Percentiles rank a stretch among this genome's conserved stretches.
Conservation (phyloP, 257 asterid species). For the Nicotiana benthamiana region DNA sequence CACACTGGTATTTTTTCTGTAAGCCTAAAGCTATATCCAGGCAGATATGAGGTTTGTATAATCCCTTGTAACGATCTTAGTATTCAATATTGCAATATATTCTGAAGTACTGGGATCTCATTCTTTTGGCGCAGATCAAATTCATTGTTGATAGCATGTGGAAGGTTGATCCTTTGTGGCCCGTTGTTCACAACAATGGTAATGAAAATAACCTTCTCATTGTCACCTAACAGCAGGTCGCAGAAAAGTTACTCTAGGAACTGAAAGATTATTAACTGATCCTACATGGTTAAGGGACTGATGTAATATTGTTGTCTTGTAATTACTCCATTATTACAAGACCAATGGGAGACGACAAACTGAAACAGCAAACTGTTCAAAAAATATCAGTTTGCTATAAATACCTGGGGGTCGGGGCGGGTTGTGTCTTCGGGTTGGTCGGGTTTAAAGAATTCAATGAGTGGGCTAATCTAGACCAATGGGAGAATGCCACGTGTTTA, state of each 20-base stretch:
- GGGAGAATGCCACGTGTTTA: too few relatives aligned
- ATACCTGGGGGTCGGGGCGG: too few relatives aligned
- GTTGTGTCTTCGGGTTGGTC: too few relatives aligned
- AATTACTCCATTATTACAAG: background rate
- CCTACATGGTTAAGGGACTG: background rate
- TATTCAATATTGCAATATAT: background rate
- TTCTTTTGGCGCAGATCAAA: slow-evolving; percentile 54
- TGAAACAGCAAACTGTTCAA: too few relatives aligned
- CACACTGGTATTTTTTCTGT: slow-evolving; percentile 53
- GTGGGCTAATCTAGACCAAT: too few relatives aligned
- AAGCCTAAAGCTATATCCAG: slow-evolving; percentile 70
- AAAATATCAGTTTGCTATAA: too few relatives aligned
- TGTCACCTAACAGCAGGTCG: slow-evolving; percentile 24
- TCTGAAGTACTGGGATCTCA: background rate
- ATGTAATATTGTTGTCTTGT: background rate
- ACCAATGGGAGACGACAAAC: too few relatives aligned
- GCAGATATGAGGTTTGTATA: slow-evolving; percentile 73
- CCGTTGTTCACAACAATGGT: slow-evolving; percentile 46
- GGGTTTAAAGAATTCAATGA: too few relatives aligned
- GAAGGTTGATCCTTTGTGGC: slow-evolving; percentile 76
- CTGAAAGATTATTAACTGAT: background rate
- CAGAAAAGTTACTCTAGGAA: background rate
- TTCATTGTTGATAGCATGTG: slow-evolving; percentile 85
- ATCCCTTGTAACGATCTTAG: background rate
- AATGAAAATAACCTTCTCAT: slow-evolving; percentile 62